Percentiles rank a stretch among this genome's conserved stretches.
phyloP scores from a whole-genome alignment of 495 filamentous ascomycete genomes.

The Daldinia caldariorum region DNA sequence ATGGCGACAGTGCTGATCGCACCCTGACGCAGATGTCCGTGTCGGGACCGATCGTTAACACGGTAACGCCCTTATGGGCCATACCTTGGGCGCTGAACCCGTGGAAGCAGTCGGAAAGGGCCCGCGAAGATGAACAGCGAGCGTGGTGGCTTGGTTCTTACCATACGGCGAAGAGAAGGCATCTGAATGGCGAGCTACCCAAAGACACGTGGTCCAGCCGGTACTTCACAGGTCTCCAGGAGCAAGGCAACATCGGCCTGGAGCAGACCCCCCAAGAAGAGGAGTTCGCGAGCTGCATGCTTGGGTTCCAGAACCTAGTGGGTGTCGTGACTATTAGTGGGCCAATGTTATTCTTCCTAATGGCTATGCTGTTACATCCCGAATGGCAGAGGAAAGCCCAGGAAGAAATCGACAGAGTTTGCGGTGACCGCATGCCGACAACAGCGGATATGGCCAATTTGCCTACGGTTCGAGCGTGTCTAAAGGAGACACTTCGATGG shows the following conservation, averaged over 20 bases:
- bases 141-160: conserved; percentile 58
- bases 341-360: conserved; percentile 59
- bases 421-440: conserved; percentile 60
- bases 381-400: conserved; percentile 62
- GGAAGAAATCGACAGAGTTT: conserved; percentile 68
- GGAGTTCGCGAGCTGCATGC: conserved; percentile 59
- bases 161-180: conserved; percentile 52
- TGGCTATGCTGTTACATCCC: conserved; percentile 60
- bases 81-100: conserved; percentile 54
- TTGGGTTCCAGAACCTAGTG: conserved; percentile 59
- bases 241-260: conserved; percentile 50
- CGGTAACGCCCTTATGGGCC: conserved; percentile 57
- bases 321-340: conserved; percentile 60
- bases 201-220: conserved; percentile 57
- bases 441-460: conserved; percentile 58
- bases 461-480: conserved; percentile 64
- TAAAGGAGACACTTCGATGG: conserved; percentile 71
- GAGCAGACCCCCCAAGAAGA: conserved; percentile 55
- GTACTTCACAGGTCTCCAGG: conserved; percentile 56
- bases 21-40: conserved; percentile 61
- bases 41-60: conserved; percentile 59
- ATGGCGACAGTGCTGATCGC: conserved; percentile 56
- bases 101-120: conserved; percentile 57
- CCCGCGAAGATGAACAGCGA: conserved; percentile 53
- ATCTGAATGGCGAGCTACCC: conserved; percentile 52